phyloP scores from a whole-genome alignment of 2,329 filamentous ascomycete genomes.

The Immersiporthe knoxdaviesiana region DNA sequence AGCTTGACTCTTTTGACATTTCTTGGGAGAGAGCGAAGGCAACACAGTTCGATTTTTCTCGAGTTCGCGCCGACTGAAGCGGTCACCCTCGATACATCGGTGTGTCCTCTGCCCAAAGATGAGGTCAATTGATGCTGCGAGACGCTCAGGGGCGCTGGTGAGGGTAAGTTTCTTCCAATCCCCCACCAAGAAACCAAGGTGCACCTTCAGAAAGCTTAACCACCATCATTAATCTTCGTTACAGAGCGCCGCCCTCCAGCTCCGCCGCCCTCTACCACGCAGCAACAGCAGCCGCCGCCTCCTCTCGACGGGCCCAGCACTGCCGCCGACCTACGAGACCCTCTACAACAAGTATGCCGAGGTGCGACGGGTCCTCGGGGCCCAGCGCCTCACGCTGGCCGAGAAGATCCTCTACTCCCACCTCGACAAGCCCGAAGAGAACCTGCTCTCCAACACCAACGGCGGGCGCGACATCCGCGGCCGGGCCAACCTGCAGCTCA shows the following conservation, averaged over 20 bases:
- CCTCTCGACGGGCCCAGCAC: constrained; percentile 46
- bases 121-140: constrained; percentile 55
- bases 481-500: constrained; percentile 91
- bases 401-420: constrained; percentile 99
- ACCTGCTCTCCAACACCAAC: constrained; percentile 78
- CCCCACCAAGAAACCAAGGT: not conserved
- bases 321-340: constrained; percentile 77
- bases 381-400: constrained; percentile 76
- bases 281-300: constrained; percentile 34
- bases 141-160: constrained; percentile 52
- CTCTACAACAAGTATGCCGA: constrained; percentile 76
- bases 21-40: not conserved
- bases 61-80: constrained; percentile 6
- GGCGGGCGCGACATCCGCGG: constrained; percentile 85
- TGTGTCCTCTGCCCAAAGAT: constrained; percentile 38
- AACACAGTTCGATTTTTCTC: constrained; percentile 25
- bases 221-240: not conserved
- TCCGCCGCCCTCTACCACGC: constrained; percentile 37
- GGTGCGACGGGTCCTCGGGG: constrained; percentile 73
- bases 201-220: constrained; percentile 18
- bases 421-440: constrained; percentile 86
- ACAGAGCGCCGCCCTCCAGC: constrained; percentile 42
- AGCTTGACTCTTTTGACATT: constrained; percentile 19
- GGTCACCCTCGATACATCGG: constrained; percentile 20
- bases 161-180: constrained; percentile 41